phyloP scores from a whole-genome alignment of 352 stramenopile genomes.

The Pythium scleroteichum region DNA sequence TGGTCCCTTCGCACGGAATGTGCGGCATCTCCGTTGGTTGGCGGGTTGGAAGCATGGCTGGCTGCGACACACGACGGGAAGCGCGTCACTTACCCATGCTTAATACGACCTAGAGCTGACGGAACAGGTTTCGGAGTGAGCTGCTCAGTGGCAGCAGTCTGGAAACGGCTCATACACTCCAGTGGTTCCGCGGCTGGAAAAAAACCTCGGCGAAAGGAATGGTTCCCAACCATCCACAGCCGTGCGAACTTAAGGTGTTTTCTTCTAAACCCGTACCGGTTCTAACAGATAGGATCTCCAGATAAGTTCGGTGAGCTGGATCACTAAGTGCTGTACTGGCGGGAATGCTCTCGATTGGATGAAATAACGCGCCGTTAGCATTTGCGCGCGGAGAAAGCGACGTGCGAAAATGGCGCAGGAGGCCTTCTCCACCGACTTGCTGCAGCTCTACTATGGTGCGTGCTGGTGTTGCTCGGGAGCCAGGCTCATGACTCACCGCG shows the following conservation, averaged over 20 bases:
- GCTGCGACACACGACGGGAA: conserved; percentile 18
- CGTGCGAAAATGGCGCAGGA: conserved; percentile 55
- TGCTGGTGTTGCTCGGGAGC: too few relatives aligned
- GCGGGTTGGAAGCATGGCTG: conserved; percentile 31
- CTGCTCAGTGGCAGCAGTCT: not conserved
- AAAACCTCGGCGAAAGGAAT: conserved; percentile 37
- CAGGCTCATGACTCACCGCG: conserved; percentile 12
- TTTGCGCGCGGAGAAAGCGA: conserved; percentile 7
- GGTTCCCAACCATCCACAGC: conserved; percentile 40
- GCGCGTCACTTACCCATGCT: conserved; percentile 81
- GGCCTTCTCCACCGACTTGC: conserved; percentile 81
- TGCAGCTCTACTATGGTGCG: conserved; percentile 87
- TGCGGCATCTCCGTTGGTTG: conserved; percentile 37
- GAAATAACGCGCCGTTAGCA: conserved; percentile 18
- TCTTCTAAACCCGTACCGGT: conserved; percentile 18
- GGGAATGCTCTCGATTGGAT: conserved; percentile 36
- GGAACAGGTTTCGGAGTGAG: conserved; percentile 84
- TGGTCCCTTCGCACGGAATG: conserved; percentile 29
- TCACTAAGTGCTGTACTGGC: conserved; percentile 24
- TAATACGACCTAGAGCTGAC: conserved; percentile 54
- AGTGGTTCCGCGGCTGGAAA: conserved; percentile 7
- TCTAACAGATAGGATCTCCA: conserved; percentile 8
- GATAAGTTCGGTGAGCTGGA: conserved; percentile 21
- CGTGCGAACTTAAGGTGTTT: conserved; percentile 24
- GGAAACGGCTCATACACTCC: conserved; percentile 19